Evolutionary conservation across 352 stramenopile species (phyloP).

Genomic region (Phytophthora sp.): DNA sequence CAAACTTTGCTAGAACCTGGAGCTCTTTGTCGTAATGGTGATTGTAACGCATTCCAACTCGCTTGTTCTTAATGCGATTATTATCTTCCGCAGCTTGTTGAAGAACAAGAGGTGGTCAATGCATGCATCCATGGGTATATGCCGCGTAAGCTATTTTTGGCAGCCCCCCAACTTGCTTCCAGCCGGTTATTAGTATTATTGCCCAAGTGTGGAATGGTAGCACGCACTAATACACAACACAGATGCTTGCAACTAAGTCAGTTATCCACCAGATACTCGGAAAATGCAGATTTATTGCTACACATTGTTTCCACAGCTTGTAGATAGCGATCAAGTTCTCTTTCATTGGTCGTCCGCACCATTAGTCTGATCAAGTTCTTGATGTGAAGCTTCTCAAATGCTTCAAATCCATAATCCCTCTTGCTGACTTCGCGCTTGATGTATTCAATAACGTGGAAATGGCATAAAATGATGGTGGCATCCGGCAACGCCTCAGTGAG

Average conservation of each 20-base stretch:
- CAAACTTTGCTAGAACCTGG: neutral
- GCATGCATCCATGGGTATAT: constrained; percentile 9
- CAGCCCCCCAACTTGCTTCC: constrained; percentile 1
- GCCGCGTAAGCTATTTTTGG: neutral
- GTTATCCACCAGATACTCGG: constrained; percentile 6
- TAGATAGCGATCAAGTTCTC: neutral
- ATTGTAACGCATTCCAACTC: neutral
- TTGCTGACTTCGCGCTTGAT: constrained; percentile 10
- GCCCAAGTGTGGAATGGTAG: constrained; percentile 2
- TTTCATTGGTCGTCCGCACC: neutral
- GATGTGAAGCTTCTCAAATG: neutral
- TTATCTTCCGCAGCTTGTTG: constrained; percentile 7
- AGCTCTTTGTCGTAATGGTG: constrained; percentile 5
- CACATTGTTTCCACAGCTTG: neutral
- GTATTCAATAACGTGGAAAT: constrained; percentile 24
- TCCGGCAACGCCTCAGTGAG: too few species aligned
- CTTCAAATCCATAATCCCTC: neutral
- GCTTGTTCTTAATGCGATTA: neutral
- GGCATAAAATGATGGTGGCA: neutral
- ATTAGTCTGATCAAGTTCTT: constrained; percentile 4
- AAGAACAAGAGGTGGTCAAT: constrained; percentile 1
- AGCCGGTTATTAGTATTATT: constrained; percentile 23
- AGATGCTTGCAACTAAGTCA: neutral
- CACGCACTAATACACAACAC: constrained; percentile 3
- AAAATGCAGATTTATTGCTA: neutral